A percentile compares a stretch with the other conserved stretches of the same genome.
Evolutionary conservation across 257 asterid species (phyloP).

Genomic region (Solanum ossicruentum): DNA sequence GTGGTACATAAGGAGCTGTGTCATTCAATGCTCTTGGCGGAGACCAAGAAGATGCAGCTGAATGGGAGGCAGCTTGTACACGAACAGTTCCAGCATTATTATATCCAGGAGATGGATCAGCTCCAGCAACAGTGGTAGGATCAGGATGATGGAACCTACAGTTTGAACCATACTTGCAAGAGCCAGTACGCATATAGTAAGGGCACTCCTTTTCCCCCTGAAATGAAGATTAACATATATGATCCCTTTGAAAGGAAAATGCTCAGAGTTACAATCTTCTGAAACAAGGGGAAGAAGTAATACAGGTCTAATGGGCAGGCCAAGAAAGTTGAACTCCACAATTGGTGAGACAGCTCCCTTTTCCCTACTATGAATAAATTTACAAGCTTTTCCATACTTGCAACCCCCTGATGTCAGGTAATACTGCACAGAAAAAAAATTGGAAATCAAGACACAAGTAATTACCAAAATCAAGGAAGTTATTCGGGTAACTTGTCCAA

Average conservation of each 20-base stretch:
- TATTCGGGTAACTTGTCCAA: not conserved
- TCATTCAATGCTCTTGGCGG: slow-evolving; percentile 38
- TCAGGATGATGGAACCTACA: slow-evolving; percentile 97
- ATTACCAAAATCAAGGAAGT: not conserved
- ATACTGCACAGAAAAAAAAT: slow-evolving; percentile 15
- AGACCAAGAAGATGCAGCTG: slow-evolving; percentile 58
- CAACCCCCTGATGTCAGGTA: slow-evolving; percentile 34
- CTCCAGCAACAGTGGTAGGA: slow-evolving; percentile 51
- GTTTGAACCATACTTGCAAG: slow-evolving; percentile 76
- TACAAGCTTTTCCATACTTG: slow-evolving; percentile 34
- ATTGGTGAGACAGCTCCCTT: slow-evolving; percentile 15
- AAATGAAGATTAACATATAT: not conserved
- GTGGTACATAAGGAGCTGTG: slow-evolving; percentile 36
- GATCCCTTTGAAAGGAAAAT: not conserved
- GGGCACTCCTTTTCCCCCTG: slow-evolving; percentile 89
- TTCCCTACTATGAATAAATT: slow-evolving; percentile 22
- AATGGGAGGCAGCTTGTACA: slow-evolving; percentile 36
- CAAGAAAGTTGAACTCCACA: slow-evolving; percentile 32
- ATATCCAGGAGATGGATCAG: slow-evolving; percentile 46
- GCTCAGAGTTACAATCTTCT: not conserved
- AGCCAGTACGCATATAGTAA: slow-evolving; percentile 89
- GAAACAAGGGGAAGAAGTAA: not conserved
- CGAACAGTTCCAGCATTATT: slow-evolving; percentile 46
- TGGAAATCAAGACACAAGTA: not conserved
- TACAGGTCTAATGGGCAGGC: slow-evolving; percentile 34